phyloP scores from a whole-genome alignment of 768 basidiomycete species.

The Jaapia argillacea region DNA sequence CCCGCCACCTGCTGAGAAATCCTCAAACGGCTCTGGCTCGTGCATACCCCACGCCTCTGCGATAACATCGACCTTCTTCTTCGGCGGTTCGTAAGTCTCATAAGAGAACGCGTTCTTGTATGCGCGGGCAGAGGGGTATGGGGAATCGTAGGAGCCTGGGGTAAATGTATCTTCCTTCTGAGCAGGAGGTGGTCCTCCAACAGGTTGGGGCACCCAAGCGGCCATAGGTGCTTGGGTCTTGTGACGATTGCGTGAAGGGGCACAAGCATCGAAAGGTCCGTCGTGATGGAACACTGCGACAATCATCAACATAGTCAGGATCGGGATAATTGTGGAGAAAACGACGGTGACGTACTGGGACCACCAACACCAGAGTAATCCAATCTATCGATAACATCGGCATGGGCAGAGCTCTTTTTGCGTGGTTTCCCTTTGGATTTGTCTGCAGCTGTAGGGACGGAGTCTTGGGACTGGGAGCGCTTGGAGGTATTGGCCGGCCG shows the following conservation, averaged over 20 bases:
- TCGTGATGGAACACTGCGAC: slow-evolving; percentile 82
- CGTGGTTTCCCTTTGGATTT: slow-evolving; percentile 39
- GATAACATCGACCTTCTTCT: slow-evolving; percentile 83
- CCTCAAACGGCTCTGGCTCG: slow-evolving; percentile 86
- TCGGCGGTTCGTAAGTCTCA: slow-evolving; percentile 46
- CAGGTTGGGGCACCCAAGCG: slow-evolving; percentile 48
- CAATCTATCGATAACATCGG: slow-evolving; percentile 84
- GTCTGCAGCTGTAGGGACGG: slow-evolving; percentile 29
- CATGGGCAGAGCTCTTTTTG: slow-evolving; percentile 73
- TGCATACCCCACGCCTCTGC: slow-evolving; percentile 92
- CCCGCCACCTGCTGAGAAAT: slow-evolving; percentile 79
- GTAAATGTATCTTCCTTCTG: slow-evolving; percentile 25
- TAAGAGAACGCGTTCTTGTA: slow-evolving; percentile 20
- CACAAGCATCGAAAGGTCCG: slow-evolving; percentile 87
- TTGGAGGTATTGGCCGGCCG: slow-evolving; percentile 20
- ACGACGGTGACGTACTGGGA: slow-evolving; percentile 46
- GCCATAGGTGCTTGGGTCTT: slow-evolving; percentile 75
- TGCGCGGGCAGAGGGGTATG: slow-evolving; percentile 36
- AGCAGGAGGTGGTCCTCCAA: slow-evolving; percentile 21
- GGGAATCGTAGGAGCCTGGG: slow-evolving; percentile 20
- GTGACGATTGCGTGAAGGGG: slow-evolving; percentile 80
- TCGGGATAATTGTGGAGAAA: slow-evolving; percentile 12
- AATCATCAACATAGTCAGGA: slow-evolving; percentile 1
- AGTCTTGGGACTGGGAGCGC: slow-evolving; percentile 43
- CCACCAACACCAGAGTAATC: slow-evolving; percentile 83